Base-by-base conservation (phyloP, 208 protist genomes). In the Acanthamoeba castellanii region DNA sequence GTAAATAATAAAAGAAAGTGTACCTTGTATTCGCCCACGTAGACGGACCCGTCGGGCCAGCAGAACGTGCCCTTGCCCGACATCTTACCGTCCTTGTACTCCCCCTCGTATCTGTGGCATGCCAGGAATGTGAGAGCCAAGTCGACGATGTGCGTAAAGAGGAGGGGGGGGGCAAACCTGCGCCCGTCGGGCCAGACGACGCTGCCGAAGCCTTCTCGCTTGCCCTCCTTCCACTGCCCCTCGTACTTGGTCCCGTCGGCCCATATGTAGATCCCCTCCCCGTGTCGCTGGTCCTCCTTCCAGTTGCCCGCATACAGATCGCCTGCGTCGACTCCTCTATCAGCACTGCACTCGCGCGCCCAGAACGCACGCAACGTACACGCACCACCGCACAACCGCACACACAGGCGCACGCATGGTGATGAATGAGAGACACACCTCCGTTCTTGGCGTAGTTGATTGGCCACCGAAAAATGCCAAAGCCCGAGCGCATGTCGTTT, bases 11-110 rank as follows among this genome's bases (percentile, higher is more conserved):
- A 30, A 20, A 16, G 2, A 8, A 42, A 22, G 32, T n/a, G n/a
- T 42, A 78, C 70, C 70, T 78, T 78, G 81, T 88, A 96, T 50
- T 91, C 61, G 25, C 95, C 95, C 13, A 91, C 57, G 89, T 96
- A 96, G 57, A 50, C 45, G 30, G 74, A 92, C 22, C 96, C 74
- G 78, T 96, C 70, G 27, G 42, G 34, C 78, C 96, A 59, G 27
- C 22, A 81, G 66, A 96, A 90, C 25, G 47, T 93, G n/a, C 96
- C 96, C 88, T 97, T 78, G 32, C 96, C 96, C 25, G 97, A 37
- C 45, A 76, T 61, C 61, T 95, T 81, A 8, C 96, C 96, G 57
- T 94, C 74, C 37, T 78, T 94, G 47, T 55, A 97, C n/a, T 92
- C 84, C 3, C 96, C 96, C 22, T 76, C 59, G 95, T 97, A 97